phyloP scores from a whole-genome alignment of 2,329 filamentous ascomycete species.

The Gyromitra esculenta region DNA sequence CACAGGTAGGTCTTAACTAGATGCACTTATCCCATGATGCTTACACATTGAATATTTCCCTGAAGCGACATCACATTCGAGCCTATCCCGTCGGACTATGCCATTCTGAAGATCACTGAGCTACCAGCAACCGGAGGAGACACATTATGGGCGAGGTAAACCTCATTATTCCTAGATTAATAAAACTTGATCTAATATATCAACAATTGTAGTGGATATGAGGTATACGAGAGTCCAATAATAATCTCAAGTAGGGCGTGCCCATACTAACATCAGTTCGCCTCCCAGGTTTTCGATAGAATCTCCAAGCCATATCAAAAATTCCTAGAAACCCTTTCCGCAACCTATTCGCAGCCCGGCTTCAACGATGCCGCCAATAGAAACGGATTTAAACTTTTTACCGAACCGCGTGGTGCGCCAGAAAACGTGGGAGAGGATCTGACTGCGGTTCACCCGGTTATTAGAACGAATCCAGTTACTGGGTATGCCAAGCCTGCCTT shows the following conservation, averaged over 20 bases:
- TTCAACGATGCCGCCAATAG: background rate
- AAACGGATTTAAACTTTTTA: conserved; percentile 3
- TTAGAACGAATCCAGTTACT: conserved; percentile 68
- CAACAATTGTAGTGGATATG: background rate
- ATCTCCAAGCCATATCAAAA: conserved; percentile 67
- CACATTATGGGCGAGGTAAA: conserved; percentile 69
- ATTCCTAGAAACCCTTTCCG: conserved; percentile 70
- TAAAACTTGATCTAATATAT: background rate
- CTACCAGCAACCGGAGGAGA: conserved; percentile 69
- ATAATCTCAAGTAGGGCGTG: background rate
- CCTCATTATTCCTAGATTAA: background rate
- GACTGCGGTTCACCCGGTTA: conserved; percentile 66
- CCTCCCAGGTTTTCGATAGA: conserved; percentile 69
- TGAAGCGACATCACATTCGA: conserved; percentile 71
- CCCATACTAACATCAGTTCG: background rate
- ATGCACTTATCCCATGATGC: background rate
- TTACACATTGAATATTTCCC: background rate
- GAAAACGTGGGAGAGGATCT: conserved; percentile 65
- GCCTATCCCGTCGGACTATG: conserved; percentile 71
- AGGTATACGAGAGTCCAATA: conserved; percentile 5
- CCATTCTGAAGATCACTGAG: conserved; percentile 67
- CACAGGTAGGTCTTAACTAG: conserved; percentile 7
- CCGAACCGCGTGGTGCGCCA: conserved; percentile 63
- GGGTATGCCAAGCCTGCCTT: conserved; percentile 64
- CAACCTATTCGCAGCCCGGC: conserved; percentile 59